Percentiles rank a stretch among this genome's conserved stretches.
These are phyloP conservation scores for Dillenia turbinata DNA, from an alignment of 164 flowering plant species.

Conservation along the genomic window DNA sequence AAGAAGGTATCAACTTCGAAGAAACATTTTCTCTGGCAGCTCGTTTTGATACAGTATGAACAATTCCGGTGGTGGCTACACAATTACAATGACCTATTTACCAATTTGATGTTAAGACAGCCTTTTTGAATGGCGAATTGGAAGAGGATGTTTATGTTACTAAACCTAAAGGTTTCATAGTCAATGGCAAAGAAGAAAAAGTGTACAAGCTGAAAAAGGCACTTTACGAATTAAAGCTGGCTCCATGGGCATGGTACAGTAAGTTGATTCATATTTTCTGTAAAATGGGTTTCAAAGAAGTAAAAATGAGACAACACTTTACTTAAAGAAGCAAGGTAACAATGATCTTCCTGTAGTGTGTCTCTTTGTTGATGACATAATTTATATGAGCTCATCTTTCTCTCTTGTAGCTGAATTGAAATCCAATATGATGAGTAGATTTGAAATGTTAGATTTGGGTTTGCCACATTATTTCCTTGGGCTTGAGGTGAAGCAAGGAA, in stretches of 20 bases:
- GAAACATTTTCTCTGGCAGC: too few relatives aligned
- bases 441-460: too few relatives aligned
- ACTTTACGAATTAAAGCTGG: conserved; percentile 5
- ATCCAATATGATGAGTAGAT: background rate
- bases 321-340: background rate
- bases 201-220: conserved; percentile 4
- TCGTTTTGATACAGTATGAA: too few relatives aligned
- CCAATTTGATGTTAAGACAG: too few relatives aligned
- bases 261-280: conserved; percentile 4
- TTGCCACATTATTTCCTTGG: background rate
- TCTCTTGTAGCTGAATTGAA: background rate
- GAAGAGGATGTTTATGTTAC: too few relatives aligned
- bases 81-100: too few relatives aligned
- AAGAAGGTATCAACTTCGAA: too few relatives aligned
- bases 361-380: background rate
- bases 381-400: background rate
- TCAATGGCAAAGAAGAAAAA: background rate
- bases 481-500: too few relatives aligned
- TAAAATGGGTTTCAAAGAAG: background rate
- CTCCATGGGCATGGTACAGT: conserved; percentile 2
- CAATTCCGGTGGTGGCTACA: too few relatives aligned
- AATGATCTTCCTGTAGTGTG: background rate
- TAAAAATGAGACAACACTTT: background rate
- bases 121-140: too few relatives aligned
- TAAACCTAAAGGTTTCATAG: too few relatives aligned